Conservation (phyloP, 768 basidiomycete species). For the Lactarius psammicola region DNA sequence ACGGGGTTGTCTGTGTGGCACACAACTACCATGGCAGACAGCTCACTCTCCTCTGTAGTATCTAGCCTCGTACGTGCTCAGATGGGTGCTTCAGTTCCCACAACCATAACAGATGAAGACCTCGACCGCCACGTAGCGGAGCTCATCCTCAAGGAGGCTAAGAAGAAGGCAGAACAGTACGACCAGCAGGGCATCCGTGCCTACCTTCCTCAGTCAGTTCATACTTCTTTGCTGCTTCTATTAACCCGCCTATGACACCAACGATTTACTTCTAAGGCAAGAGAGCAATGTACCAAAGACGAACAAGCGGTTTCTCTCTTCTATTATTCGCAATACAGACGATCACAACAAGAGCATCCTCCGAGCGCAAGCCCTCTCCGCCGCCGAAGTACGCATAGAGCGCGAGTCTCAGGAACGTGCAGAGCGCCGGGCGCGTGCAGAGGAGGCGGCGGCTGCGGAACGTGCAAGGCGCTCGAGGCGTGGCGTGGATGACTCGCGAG, state of each 20-base stretch:
- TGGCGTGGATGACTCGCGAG: conserved; percentile 43
- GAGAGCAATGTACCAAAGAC: conserved; percentile 75
- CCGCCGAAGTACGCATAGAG: conserved; percentile 68
- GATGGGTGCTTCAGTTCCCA: conserved; percentile 63
- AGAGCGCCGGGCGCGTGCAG: conserved; percentile 63
- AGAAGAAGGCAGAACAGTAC: conserved; percentile 84
- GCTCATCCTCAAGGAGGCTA: conserved; percentile 89
- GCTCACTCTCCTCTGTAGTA: conserved; percentile 80
- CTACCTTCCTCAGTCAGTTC: conserved; percentile 60
- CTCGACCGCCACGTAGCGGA: conserved; percentile 91
- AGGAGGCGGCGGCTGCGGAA: conserved; percentile 74
- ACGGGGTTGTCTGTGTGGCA: not conserved
- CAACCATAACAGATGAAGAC: conserved; percentile 71
- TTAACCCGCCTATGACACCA: not conserved
- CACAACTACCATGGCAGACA: conserved; percentile 39
- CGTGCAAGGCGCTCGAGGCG: conserved; percentile 44
- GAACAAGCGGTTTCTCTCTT: conserved; percentile 78
- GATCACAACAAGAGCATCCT: conserved; percentile 91
- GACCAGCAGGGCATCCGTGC: conserved; percentile 74
- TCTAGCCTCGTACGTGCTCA: conserved; percentile 76
- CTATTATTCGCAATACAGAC: conserved; percentile 91
- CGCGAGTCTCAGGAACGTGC: conserved; percentile 62
- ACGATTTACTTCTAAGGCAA: conserved; percentile 43
- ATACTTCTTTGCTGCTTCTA: not conserved
- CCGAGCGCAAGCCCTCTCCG: conserved; percentile 67